These are phyloP conservation scores for Rhizophlyctis rosea DNA, from an alignment of 192 early-diverging fungal genomes.

Conservation along the genomic window DNA sequence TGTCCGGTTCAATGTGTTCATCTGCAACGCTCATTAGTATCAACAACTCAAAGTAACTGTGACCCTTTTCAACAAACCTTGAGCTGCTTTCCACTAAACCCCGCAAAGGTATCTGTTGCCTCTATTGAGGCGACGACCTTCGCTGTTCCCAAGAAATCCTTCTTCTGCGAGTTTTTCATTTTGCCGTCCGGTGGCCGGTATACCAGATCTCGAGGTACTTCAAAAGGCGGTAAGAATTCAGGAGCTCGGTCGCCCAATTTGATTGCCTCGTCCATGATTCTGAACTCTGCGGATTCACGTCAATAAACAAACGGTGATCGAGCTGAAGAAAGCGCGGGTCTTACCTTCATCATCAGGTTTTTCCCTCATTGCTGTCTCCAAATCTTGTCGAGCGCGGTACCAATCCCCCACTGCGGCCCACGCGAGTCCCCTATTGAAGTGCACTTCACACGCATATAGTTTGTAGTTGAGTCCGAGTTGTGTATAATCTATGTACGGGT, in stretches of 20 bases:
- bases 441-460: slow-evolving; percentile 82
- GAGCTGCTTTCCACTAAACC: slow-evolving; percentile 54
- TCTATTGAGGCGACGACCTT: slow-evolving; percentile 82
- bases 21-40: too few relatives aligned
- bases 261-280: slow-evolving; percentile 44
- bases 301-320: background rate
- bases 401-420: slow-evolving; percentile 71
- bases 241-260: slow-evolving; percentile 34
- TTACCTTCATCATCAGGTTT: too few relatives aligned
- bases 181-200: slow-evolving; percentile 83
- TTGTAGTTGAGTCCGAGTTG: slow-evolving; percentile 91
- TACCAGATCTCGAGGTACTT: slow-evolving; percentile 70
- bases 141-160: slow-evolving; percentile 73
- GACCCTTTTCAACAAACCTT: too few relatives aligned
- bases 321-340: too few relatives aligned
- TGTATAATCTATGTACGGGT: slow-evolving; percentile 89
- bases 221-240: slow-evolving; percentile 32
- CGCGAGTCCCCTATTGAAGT: slow-evolving; percentile 88
- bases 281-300: slow-evolving; percentile 17
- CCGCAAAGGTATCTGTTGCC: slow-evolving; percentile 54
- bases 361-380: slow-evolving; percentile 65
- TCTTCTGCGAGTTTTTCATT: slow-evolving; percentile 78
- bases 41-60: too few relatives aligned
- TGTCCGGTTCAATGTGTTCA: slow-evolving; percentile 20
- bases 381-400: slow-evolving; percentile 67